Percentiles rank a stretch among this genome's conserved stretches.
Evolutionary conservation across 306 rosid genomes (phyloP).

Genomic region (Begonia loranthoides): DNA sequence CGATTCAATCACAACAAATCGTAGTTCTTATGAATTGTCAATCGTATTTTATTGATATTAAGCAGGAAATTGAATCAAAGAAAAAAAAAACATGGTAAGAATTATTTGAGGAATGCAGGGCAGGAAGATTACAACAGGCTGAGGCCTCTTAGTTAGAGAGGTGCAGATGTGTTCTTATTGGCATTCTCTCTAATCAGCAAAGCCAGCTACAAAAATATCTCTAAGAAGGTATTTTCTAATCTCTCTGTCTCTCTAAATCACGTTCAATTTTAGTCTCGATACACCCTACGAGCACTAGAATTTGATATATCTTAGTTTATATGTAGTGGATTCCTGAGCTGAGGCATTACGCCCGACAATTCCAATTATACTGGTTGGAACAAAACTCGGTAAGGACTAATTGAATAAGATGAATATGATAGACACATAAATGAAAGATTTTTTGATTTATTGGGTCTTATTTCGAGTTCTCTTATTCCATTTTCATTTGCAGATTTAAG

Average conservation of each 20-base stretch:
- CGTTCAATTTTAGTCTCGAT: not conserved
- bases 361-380: constrained; percentile 40
- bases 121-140: constrained; percentile 93
- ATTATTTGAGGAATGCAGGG: constrained; percentile 28
- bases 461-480: too few relatives aligned
- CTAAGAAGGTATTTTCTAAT: constrained; percentile 50
- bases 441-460: not conserved
- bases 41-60: too few relatives aligned
- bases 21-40: too few relatives aligned
- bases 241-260: not conserved
- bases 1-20: too few relatives aligned
- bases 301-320: not conserved
- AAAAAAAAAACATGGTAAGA: not conserved
- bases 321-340: constrained; percentile 40
- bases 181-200: constrained; percentile 90
- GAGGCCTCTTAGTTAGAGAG: constrained; percentile 93
- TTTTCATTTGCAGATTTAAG: constrained; percentile 22
- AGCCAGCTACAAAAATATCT: constrained; percentile 87
- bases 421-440: not conserved
- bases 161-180: constrained; percentile 85
- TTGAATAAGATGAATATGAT: too few relatives aligned
- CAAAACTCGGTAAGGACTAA: constrained; percentile 31
- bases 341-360: constrained; percentile 43
- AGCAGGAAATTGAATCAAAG: too few relatives aligned
- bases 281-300: not conserved